Base-by-base conservation (phyloP, 2,329 filamentous ascomycete species). In the Calonectria naviculata region DNA sequence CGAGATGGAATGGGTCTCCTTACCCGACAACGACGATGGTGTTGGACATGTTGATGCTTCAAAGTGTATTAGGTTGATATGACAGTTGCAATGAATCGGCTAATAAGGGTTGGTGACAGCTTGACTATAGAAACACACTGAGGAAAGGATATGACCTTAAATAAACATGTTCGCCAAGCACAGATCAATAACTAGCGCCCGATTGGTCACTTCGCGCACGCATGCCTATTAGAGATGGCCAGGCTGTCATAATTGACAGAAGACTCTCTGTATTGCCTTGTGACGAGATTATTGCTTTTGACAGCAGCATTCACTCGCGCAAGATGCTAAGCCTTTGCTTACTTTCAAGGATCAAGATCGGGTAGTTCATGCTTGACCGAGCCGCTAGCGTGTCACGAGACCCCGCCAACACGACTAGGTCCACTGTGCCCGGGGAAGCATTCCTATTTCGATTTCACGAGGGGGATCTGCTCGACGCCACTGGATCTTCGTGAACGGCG, bases 21-120 rank as follows among this genome's bases (percentile, higher is more conserved):
- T 67, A 82, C 82, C 82, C 82, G 41, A 82, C 78, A 24, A 83
- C 77, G 19, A 83, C 80, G 31, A 82, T 80, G 15, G 74, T 78
- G 58, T 80, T 81, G 12, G 73, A 60, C 81, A 82, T 82, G 12
- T 36, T 79, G 54, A 41, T 13, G 17, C 2, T 24, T 1, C 24
- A 5, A 34, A 4, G 12, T 5, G 9, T 1, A 17, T 4, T 36
- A 24, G 24, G 8, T 21, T 34, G 29, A 24, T 34, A 21, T 21
- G 5, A n/a, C 15, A n/a, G 29, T 36, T 8, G n/a, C 5, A 28
- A 15, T 13, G 3, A 56, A 34, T n/a, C 15, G 36, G 12, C 29
- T 21, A 24, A 1, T 21, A 12, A 8, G 0, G n/a, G 2, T 47
- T 47, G 10, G 21, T n/a, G n/a, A 29, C 34, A 4, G 17, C 3